phyloP scores from a whole-genome alignment of 345 rosid genomes.

The Acer negundo region DNA sequence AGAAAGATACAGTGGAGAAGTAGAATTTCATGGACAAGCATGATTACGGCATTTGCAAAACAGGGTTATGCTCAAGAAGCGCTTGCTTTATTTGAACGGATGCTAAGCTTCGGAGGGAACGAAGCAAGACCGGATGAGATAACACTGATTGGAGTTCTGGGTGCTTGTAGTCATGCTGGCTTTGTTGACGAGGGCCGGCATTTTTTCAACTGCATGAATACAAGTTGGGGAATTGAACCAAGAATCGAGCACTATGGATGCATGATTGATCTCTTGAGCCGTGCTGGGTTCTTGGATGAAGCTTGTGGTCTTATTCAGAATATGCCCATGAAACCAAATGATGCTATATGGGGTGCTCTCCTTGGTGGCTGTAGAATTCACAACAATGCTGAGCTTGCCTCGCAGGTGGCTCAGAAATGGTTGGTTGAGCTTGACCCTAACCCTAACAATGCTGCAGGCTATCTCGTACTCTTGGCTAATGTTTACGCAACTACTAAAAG shows the following conservation, averaged over 20 bases:
- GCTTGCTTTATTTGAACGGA: slow-evolving; percentile 38
- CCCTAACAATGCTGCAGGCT: slow-evolving; percentile 36
- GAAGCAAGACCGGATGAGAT: slow-evolving; percentile 43
- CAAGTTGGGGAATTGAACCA: slow-evolving; percentile 37
- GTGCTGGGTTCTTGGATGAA: slow-evolving; percentile 48
- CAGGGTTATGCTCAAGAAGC: slow-evolving; percentile 42
- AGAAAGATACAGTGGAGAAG: slow-evolving; percentile 33
- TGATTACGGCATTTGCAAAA: slow-evolving; percentile 47
- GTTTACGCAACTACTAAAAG: slow-evolving; percentile 38
- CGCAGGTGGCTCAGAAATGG: slow-evolving; percentile 37
- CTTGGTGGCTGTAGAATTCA: slow-evolving; percentile 50
- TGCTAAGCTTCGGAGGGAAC: slow-evolving; percentile 36
- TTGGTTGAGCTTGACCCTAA: slow-evolving; percentile 31
- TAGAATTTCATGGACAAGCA: slow-evolving; percentile 43
- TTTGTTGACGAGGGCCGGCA: slow-evolving; percentile 35
- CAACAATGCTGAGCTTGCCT: slow-evolving; percentile 41
- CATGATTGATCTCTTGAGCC: slow-evolving; percentile 49
- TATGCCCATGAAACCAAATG: slow-evolving; percentile 47
- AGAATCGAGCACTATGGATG: slow-evolving; percentile 49
- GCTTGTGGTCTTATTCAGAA: slow-evolving; percentile 37
- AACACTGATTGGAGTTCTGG: slow-evolving; percentile 41
- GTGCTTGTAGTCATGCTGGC: slow-evolving; percentile 56
- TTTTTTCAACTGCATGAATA: slow-evolving; percentile 34
- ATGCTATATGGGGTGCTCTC: slow-evolving; percentile 43
- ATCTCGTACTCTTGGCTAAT: slow-evolving; percentile 43